phyloP scores from a whole-genome alignment of 495 filamentous ascomycete species.

The Xanthoparmelia taractica region DNA sequence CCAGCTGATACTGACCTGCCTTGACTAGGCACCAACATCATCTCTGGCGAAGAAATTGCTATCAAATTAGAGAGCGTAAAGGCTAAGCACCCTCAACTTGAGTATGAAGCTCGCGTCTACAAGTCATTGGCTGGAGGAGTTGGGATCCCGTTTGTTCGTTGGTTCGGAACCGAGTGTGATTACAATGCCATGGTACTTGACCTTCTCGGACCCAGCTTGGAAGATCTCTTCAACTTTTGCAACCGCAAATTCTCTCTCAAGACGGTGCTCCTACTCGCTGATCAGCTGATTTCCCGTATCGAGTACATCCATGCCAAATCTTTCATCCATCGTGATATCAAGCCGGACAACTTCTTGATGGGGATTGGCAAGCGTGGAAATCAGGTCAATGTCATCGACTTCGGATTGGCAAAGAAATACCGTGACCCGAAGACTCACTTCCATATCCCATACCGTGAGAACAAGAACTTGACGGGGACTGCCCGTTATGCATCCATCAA shows the following conservation, averaged over 20 bases:
- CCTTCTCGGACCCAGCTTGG: conserved; percentile 91
- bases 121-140: conserved; percentile 98
- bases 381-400: conserved; percentile 99
- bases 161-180: conserved; percentile 99
- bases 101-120: conserved; percentile 99
- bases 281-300: conserved; percentile 98
- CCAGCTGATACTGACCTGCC: conserved; percentile 20
- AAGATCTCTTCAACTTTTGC: conserved; percentile 99
- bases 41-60: conserved; percentile 98
- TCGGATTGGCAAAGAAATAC: conserved; percentile 99
- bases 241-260: conserved; percentile 99
- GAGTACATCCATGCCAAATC: conserved; percentile 99
- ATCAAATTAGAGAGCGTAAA: conserved; percentile 99
- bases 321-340: conserved; percentile 99
- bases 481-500: conserved; percentile 99
- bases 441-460: conserved; percentile 99
- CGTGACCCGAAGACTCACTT: conserved; percentile 99
- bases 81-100: conserved; percentile 98
- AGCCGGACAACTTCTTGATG: conserved; percentile 99
- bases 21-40: conserved; percentile 86
- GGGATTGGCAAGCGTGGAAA: conserved; percentile 99
- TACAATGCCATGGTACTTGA: conserved; percentile 99
- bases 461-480: conserved; percentile 99
- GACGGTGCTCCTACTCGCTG: conserved; percentile 96
- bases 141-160: conserved; percentile 97